Evolutionary conservation across 345 rosid species (phyloP).

Genomic region (Draba incana): DNA sequence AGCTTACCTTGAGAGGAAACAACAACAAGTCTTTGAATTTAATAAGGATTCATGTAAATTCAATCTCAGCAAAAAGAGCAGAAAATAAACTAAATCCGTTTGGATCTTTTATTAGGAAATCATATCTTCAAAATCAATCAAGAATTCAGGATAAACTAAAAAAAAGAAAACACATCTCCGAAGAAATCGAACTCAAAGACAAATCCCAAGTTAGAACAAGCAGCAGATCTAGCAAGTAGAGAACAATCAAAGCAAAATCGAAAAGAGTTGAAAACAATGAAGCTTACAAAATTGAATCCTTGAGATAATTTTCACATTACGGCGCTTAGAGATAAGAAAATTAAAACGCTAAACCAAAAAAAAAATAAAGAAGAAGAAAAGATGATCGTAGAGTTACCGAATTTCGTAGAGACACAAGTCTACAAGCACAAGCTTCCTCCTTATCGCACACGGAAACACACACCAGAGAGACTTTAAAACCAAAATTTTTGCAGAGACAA

Average conservation of each 20-base stretch:
- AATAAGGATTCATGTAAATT: conserved; percentile 52
- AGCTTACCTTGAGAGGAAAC: neutral
- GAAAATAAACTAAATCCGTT: neutral
- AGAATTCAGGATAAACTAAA: too few relatives aligned
- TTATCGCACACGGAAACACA: conserved; percentile 42
- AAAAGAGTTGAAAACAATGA: conserved; percentile 26
- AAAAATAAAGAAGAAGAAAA: neutral
- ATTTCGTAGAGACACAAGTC: conserved; percentile 35
- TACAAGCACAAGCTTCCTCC: conserved; percentile 40
- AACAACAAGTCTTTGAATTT: conserved; percentile 59
- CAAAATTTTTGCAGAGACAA: conserved; percentile 32
- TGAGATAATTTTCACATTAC: conserved; percentile 34
- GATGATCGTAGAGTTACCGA: conserved; percentile 41
- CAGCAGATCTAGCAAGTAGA: conserved; percentile 42
- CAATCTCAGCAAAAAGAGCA: conserved; percentile 53
- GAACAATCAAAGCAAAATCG: conserved; percentile 33
- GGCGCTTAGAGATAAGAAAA: conserved; percentile 33
- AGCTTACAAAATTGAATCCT: conserved; percentile 30
- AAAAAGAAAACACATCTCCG: neutral
- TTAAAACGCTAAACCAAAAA: conserved; percentile 2
- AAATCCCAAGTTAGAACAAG: conserved; percentile 16
- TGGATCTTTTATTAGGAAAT: conserved; percentile 42
- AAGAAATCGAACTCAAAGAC: conserved; percentile 35
- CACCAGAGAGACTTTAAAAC: conserved; percentile 35
- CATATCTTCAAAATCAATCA: conserved; percentile 48